These are phyloP conservation scores for Blastomyces gilchristii DNA, from an alignment of 2,329 filamentous ascomycete species.

Conservation along the genomic window DNA sequence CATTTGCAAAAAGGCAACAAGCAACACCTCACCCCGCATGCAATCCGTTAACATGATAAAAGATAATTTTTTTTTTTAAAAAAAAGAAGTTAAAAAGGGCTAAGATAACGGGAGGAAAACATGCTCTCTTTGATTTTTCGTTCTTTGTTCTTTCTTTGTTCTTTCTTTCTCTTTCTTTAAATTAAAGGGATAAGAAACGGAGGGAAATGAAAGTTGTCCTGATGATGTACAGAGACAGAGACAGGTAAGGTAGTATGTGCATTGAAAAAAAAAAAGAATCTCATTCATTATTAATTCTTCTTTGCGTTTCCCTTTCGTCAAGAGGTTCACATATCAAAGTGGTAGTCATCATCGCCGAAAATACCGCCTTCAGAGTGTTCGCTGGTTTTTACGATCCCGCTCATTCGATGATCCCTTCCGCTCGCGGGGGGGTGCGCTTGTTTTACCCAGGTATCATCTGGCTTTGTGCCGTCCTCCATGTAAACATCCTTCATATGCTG, in stretches of 20 bases:
- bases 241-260: background rate
- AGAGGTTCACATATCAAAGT: slow-evolving; percentile 35
- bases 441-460: slow-evolving; percentile 14
- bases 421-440: background rate
- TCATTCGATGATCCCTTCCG: slow-evolving; percentile 33
- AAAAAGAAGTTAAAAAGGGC: background rate
- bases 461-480: slow-evolving; percentile 35
- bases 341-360: slow-evolving; percentile 34
- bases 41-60: slow-evolving; percentile 2
- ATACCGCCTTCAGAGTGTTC: slow-evolving; percentile 32
- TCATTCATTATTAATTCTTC: background rate
- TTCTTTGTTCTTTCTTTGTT: too few relatives aligned
- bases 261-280: background rate
- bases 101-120: too few relatives aligned
- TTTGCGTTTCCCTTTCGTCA: background rate
- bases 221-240: slow-evolving; percentile 10
- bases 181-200: too few relatives aligned
- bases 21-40: slow-evolving; percentile 3
- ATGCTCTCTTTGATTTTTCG: too few relatives aligned
- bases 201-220: background rate
- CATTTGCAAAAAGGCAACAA: background rate
- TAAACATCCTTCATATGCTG: slow-evolving; percentile 46
- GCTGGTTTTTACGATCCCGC: slow-evolving; percentile 32
- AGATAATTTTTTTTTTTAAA: background rate
- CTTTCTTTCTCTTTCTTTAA: background rate